Evolutionary conservation across 352 stramenopile genomes (phyloP).

Genomic region (Phytopythium chamaehyphon): DNA sequence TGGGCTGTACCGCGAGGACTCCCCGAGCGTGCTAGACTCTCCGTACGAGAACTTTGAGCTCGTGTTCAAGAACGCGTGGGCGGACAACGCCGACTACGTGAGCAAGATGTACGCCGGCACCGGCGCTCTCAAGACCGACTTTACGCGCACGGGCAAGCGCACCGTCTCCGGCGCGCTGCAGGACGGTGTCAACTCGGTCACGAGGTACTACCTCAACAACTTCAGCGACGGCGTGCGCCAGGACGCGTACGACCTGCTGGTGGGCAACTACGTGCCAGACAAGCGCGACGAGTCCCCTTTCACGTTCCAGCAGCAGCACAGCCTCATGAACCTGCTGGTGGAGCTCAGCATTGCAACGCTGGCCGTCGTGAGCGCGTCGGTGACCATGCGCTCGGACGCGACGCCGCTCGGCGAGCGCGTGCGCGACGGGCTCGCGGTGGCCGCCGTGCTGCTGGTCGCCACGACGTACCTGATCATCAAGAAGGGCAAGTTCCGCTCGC

Average conservation of each 20-base stretch:
- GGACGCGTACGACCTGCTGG: slow-evolving; percentile 91
- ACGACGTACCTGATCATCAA: slow-evolving; percentile 75
- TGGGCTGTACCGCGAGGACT: slow-evolving; percentile 21
- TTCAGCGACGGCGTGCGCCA: slow-evolving; percentile 92
- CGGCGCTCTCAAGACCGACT: slow-evolving; percentile 93
- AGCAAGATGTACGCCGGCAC: slow-evolving; percentile 92
- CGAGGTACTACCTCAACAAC: slow-evolving; percentile 96
- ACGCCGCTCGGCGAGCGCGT: slow-evolving; percentile 46
- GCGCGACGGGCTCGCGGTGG: slow-evolving; percentile 56
- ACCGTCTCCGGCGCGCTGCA: slow-evolving; percentile 88
- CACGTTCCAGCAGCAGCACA: slow-evolving; percentile 83
- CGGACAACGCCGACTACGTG: slow-evolving; percentile 95
- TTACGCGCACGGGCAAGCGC: slow-evolving; percentile 93
- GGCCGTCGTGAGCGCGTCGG: slow-evolving; percentile 55
- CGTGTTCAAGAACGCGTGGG: slow-evolving; percentile 90
- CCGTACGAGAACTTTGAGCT: slow-evolving; percentile 60
- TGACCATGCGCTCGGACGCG: slow-evolving; percentile 55
- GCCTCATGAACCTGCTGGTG: slow-evolving; percentile 50
- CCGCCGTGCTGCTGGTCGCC: slow-evolving; percentile 38
- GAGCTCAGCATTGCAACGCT: slow-evolving; percentile 45
- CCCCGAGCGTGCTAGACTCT: slow-evolving; percentile 39
- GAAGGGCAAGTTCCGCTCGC: slow-evolving; percentile 74
- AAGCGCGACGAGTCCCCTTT: slow-evolving; percentile 79
- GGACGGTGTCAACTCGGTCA: slow-evolving; percentile 94
- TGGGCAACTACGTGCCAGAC: slow-evolving; percentile 73